Evolutionary conservation across 2,329 filamentous ascomycete genomes (phyloP), one percentile per base, ranked within the genome.

Genomic region (Raffaelea ambrosiae): DNA sequence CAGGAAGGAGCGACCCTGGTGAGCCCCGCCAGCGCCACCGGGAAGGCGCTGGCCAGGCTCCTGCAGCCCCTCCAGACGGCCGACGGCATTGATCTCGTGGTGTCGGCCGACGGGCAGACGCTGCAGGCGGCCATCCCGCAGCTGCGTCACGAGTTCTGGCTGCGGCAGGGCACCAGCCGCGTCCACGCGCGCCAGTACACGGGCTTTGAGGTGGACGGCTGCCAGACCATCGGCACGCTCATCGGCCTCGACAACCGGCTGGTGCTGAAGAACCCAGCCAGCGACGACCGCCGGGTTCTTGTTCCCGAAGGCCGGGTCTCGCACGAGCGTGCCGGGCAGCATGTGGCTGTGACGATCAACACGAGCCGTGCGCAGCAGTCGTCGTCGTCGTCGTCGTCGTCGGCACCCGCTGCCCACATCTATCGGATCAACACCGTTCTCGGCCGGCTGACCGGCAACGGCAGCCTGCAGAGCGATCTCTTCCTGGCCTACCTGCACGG

Each of bases 401-500:
- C n/a, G n/a, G n/a, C n/a, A n/a, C n/a, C n/a, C n/a, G 53, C 49
- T 4, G 55, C 62, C 5, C 69, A 77, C 41, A 53, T 61, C 0
- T 83, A 76, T 52, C 54, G 58, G 0, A 56, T 84, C 0, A 73
- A 84, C 50, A 42, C 52, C 0, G 58, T 59, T 1, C 66, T 84
- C 0, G 70, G 76, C 0, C 63, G 71, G 3, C 55, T 85, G 0
- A 51, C 66, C 0, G 74, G 76, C 18, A 75, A 71, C 51, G 72
- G 71, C 0, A 72, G 62, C 13, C 42, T 80, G 0, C 65, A 70
- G 11, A 76, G 73, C 57, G 76, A 73, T 45, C 60, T 84, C 0
- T 66, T 70, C 19, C 60, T 78, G 0, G 63, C 63, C 9, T 73
- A 74, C 23, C 58, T 83, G 0, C 77, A 83, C 51, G 76, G 71